phyloP scores from a whole-genome alignment of 768 basidiomycete genomes.

The Suillus fuscotomentosus region DNA sequence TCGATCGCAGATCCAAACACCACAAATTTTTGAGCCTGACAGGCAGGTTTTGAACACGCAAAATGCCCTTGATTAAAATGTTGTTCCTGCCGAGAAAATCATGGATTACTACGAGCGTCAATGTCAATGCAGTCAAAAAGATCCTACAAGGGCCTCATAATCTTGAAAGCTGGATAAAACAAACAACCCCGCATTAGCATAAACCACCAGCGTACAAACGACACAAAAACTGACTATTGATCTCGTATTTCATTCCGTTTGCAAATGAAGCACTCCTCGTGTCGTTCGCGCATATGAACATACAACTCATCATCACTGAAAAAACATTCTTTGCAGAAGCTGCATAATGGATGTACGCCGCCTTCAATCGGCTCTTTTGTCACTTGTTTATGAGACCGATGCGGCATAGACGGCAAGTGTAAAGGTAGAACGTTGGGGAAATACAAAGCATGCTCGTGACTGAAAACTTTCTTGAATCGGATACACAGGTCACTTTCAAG shows the following conservation, averaged over 20 bases:
- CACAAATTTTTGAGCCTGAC: constrained; percentile 88
- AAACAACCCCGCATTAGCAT: background rate
- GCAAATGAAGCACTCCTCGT: constrained; percentile 97
- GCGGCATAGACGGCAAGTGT: constrained; percentile 75
- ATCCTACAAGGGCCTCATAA: constrained; percentile 71
- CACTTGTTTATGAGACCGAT: constrained; percentile 36
- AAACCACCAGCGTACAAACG: constrained; percentile 2
- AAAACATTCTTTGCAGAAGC: constrained; percentile 91
- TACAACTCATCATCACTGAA: constrained; percentile 94
- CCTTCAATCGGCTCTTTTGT: constrained; percentile 63
- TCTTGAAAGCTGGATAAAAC: constrained; percentile 61
- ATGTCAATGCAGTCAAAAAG: constrained; percentile 3
- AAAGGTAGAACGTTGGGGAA: constrained; percentile 56
- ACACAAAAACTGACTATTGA: constrained; percentile 71
- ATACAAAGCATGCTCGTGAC: constrained; percentile 92
- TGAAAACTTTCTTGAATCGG: constrained; percentile 88
- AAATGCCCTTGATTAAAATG: constrained; percentile 78
- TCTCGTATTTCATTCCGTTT: constrained; percentile 76
- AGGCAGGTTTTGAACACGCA: constrained; percentile 71
- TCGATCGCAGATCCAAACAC: constrained; percentile 89
- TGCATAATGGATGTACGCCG: constrained; percentile 75
- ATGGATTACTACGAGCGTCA: constrained; percentile 7
- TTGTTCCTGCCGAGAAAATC: constrained; percentile 47
- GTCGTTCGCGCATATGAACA: constrained; percentile 86
- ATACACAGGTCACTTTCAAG: constrained; percentile 77